These are phyloP conservation scores for Agastache rugosa DNA, from an alignment of 257 asterid species.

Conservation along the genomic window DNA sequence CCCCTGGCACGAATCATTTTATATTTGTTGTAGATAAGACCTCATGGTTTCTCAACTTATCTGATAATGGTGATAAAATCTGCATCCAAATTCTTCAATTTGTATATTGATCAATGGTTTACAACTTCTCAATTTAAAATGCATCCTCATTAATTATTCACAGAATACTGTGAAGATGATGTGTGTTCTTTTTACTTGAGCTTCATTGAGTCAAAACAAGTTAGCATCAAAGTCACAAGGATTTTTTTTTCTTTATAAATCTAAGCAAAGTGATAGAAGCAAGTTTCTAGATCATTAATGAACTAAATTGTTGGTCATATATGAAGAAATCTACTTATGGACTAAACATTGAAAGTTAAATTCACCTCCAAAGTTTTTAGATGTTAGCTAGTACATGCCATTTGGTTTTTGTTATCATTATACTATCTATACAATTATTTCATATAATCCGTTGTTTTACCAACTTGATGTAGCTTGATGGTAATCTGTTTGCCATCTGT, in stretches of 20 bases:
- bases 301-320: background rate
- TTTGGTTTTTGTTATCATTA: background rate
- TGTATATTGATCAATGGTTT: background rate
- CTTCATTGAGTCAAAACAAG: constrained; percentile 6
- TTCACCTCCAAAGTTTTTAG: background rate
- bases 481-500: background rate
- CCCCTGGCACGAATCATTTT: background rate
- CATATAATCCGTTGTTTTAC: background rate
- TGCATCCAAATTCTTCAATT: background rate
- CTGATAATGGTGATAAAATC: background rate
- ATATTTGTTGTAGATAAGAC: background rate
- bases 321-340: background rate
- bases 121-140: background rate
- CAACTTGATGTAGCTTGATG: constrained; percentile 7
- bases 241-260: background rate
- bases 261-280: too few relatives aligned
- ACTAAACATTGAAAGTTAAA: background rate
- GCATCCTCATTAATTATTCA: background rate
- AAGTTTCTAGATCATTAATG: background rate
- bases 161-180: background rate
- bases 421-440: background rate
- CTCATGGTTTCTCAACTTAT: background rate
- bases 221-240: background rate
- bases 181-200: background rate
- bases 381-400: constrained; percentile 4